phyloP scores from a whole-genome alignment of 768 basidiomycete genomes.

The Boletus pseudo-olivaceus region DNA sequence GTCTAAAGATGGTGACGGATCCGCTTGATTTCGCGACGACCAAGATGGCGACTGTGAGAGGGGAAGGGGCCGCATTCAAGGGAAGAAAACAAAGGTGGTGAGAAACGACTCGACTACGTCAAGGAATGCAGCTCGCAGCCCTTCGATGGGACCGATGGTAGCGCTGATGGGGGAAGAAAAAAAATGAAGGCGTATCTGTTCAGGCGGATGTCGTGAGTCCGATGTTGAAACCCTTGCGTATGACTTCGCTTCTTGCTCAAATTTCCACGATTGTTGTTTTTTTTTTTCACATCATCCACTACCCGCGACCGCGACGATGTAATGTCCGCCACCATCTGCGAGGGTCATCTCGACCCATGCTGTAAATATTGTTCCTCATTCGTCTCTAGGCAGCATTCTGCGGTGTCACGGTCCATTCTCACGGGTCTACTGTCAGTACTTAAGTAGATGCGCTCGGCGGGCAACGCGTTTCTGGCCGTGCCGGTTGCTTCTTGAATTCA shows the following conservation, averaged over 20 bases:
- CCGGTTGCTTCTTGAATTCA: not conserved
- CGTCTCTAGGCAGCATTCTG: not conserved
- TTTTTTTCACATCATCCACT: not conserved
- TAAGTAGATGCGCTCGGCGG: not conserved
- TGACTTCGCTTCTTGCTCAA: not conserved
- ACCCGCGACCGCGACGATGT: not conserved
- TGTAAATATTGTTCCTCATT: not conserved
- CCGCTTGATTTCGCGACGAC: slow-evolving; percentile 37
- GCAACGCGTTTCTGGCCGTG: not conserved
- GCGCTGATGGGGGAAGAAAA: not conserved
- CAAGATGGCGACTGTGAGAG: slow-evolving; percentile 30
- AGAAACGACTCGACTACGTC: not conserved
- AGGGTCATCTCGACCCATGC: not conserved
- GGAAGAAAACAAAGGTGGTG: not conserved
- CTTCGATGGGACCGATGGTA: not conserved
- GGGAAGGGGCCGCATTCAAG: slow-evolving; percentile 35
- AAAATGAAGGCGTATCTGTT: not conserved
- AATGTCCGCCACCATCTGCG: not conserved
- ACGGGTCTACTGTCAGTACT: not conserved
- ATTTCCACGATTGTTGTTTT: not conserved
- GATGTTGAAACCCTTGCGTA: not conserved
- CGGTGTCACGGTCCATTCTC: not conserved
- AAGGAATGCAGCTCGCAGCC: not conserved
- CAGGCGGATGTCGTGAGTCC: not conserved
- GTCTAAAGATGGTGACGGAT: slow-evolving; percentile 35